Evolutionary conservation across 2,329 filamentous ascomycete genomes (phyloP).

Genomic region (Talaromyces funiculosus): DNA sequence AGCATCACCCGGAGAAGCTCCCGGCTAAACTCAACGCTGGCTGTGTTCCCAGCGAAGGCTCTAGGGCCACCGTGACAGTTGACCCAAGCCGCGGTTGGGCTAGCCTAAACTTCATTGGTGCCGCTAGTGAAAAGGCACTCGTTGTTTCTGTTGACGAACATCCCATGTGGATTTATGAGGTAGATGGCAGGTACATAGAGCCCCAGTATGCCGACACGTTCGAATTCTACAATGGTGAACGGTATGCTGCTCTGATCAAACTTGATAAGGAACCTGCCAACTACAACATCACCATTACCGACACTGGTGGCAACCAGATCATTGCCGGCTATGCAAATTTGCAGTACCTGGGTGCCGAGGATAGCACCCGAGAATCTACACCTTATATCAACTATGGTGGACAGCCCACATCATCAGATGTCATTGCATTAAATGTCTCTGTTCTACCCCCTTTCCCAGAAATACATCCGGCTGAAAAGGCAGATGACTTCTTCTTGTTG

Average conservation of each 20-base stretch:
- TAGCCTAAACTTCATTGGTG: slow-evolving; percentile 36
- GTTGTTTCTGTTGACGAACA: slow-evolving; percentile 42
- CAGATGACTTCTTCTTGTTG: slow-evolving; percentile 44
- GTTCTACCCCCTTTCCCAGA: slow-evolving; percentile 46
- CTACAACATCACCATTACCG: slow-evolving; percentile 53
- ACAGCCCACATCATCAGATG: slow-evolving; percentile 33
- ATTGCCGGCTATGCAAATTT: slow-evolving; percentile 51
- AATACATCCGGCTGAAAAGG: slow-evolving; percentile 36
- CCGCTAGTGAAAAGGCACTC: slow-evolving; percentile 27
- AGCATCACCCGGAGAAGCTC: slow-evolving; percentile 13
- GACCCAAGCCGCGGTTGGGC: slow-evolving; percentile 29
- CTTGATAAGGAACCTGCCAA: slow-evolving; percentile 42
- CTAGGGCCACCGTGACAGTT: slow-evolving; percentile 27
- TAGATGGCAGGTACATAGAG: slow-evolving; percentile 40
- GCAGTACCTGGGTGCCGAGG: slow-evolving; percentile 29
- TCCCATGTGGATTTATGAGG: slow-evolving; percentile 40
- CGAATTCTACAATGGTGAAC: slow-evolving; percentile 32
- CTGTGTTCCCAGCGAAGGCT: slow-evolving; percentile 20
- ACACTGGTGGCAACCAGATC: slow-evolving; percentile 48
- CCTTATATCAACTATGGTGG: slow-evolving; percentile 51
- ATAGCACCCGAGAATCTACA: slow-evolving; percentile 22
- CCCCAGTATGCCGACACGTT: slow-evolving; percentile 34
- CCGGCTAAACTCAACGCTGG: slow-evolving; percentile 12
- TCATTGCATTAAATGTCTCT: slow-evolving; percentile 43
- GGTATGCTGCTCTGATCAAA: slow-evolving; percentile 39